These are phyloP conservation scores for Gastrodia elata DNA, from an alignment of 106 monocot species.

Conservation along the genomic window DNA sequence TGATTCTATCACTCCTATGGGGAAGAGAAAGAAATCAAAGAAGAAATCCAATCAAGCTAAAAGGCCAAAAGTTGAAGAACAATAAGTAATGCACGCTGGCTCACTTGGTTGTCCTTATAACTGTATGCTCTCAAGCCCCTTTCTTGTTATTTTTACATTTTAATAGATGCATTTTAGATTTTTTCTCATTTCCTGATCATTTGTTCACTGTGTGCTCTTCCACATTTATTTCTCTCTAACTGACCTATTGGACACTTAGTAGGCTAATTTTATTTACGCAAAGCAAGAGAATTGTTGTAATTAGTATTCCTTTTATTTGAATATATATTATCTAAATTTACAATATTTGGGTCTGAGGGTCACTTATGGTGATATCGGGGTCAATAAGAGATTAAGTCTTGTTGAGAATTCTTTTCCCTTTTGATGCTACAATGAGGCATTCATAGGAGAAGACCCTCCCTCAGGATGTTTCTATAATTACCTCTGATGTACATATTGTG, in stretches of 20 bases:
- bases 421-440: background rate
- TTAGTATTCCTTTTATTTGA: background rate
- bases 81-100: slow-evolving; percentile 1
- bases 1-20: background rate
- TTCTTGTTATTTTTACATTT: background rate
- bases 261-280: too few species aligned
- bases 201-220: too few species aligned
- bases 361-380: slow-evolving; percentile 15
- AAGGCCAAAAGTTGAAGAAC: slow-evolving; percentile 7
- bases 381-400: slow-evolving; percentile 11
- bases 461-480: slow-evolving; percentile 12
- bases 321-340: too few species aligned
- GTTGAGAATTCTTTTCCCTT: slow-evolving; percentile 7
- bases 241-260: background rate
- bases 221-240: background rate
- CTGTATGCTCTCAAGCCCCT: background rate
- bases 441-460: slow-evolving; percentile 11
- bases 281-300: background rate
- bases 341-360: slow-evolving; percentile 9
- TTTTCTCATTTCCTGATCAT: background rate
- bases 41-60: slow-evolving; percentile 6
- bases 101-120: background rate
- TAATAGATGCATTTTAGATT: background rate
- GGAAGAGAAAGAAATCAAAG: slow-evolving; percentile 7
- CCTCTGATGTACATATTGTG: slow-evolving; percentile 17